Base-by-base conservation (phyloP, 768 basidiomycete genomes). In the Termitomyces sp. region DNA sequence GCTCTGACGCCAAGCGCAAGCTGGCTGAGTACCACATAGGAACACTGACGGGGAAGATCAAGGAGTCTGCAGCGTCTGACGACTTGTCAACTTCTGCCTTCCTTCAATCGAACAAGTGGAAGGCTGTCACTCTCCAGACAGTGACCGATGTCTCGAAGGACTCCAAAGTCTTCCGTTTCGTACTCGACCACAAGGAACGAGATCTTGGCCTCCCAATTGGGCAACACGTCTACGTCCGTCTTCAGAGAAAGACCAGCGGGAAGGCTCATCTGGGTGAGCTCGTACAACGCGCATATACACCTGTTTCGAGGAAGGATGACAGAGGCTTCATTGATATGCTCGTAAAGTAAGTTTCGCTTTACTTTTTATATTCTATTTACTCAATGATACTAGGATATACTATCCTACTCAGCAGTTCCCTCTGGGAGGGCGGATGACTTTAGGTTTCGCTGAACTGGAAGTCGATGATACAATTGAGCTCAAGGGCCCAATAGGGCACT, bases 401-500 rank as follows among this genome's bases (percentile, higher is more conserved):
- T 69, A 75, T 54, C 75, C 82, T 3, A 69, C 63, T 4, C 39
- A 58, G 3, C 57, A 59, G 22, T 76, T 70, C 51, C 76, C 77
- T 0, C 51, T 58, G 7, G 84, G 85, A 6, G 85, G 85, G 6
- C 70, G 72, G 22, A 59, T 59, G 58, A 59, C 58, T 20, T 24
- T 60, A 11, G 77, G 77, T 2, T 78, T 76, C 33, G 64, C 65
- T 36, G 75, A 80, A 61, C 76, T 87, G 1, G 56, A 53, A 5
- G 60, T 83, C 5, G 83, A 78, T 2, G 83, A 86, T 55, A 63
- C 41, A 3, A 68, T 86, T 9, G 83, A 86, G 58, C 60, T 86
- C 52, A 86, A 85, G 64, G 85, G 85, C 0, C 85, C 85, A 0
- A 66, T 85, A 7, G 85, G 85, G 0, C 76, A 78, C 6, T 86